Conservation (phyloP, 1,139 yeast species). For the Hemisphaericaspora xylofermentans region DNA sequence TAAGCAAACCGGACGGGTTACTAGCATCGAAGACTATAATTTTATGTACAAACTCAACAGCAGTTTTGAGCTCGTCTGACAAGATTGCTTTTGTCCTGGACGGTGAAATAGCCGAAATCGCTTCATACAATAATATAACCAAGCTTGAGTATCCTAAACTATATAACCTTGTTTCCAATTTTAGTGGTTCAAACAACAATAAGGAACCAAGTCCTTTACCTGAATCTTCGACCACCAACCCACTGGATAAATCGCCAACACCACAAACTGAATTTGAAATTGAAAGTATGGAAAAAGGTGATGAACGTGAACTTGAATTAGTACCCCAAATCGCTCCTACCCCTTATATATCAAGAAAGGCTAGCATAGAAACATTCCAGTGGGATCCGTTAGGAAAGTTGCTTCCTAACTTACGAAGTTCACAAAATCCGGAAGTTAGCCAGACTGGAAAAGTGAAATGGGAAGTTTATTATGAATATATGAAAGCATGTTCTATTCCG, state of each 20-base stretch:
- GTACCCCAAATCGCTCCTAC: not conserved
- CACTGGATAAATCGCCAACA: not conserved
- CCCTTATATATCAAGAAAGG: slow-evolving; percentile 16
- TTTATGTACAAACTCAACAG: slow-evolving; percentile 33
- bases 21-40: slow-evolving; percentile 29
- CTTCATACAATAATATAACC: slow-evolving; percentile 20
- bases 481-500: slow-evolving; percentile 28
- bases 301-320: slow-evolving; percentile 4
- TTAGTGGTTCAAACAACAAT: slow-evolving; percentile 15
- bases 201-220: slow-evolving; percentile 1
- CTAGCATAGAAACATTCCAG: slow-evolving; percentile 32
- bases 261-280: slow-evolving; percentile 2
- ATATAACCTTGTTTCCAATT: slow-evolving; percentile 24
- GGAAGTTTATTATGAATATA: slow-evolving; percentile 28
- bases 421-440: slow-evolving; percentile 23
- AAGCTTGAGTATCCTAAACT: slow-evolving; percentile 24
- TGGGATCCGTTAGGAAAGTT: slow-evolving; percentile 31
- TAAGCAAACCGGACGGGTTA: slow-evolving; percentile 23
- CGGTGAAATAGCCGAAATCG: slow-evolving; percentile 29
- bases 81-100: slow-evolving; percentile 25
- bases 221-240: slow-evolving; percentile 5
- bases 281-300: slow-evolving; percentile 6
- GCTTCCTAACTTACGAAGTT: slow-evolving; percentile 24
- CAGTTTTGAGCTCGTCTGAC: slow-evolving; percentile 29
- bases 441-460: slow-evolving; percentile 30